Percentiles rank a stretch among this genome's conserved stretches.
Evolutionary conservation across 805 yeast species (phyloP).

Genomic region (Candida golubevii): DNA sequence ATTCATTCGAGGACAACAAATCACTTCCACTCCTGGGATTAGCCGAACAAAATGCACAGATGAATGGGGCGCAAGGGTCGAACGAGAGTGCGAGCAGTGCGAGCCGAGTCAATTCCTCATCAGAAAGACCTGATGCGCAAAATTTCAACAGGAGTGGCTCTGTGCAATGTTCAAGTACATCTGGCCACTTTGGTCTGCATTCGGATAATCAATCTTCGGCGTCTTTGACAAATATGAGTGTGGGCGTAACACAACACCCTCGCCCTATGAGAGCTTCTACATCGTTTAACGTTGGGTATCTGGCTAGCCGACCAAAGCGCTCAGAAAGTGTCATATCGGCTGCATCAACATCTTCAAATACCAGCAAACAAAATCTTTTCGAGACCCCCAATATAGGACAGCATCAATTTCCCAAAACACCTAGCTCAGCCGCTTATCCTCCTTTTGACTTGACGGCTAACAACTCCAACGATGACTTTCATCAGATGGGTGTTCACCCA

Average conservation of each 20-base stretch:
- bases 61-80: not conserved
- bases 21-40: conserved; percentile 33
- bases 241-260: conserved; percentile 7
- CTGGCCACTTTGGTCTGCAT: not conserved
- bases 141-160: conserved; percentile 3
- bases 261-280: conserved; percentile 9
- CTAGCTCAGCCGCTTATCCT: conserved; percentile 17
- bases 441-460: conserved; percentile 14
- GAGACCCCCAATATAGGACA: conserved; percentile 8
- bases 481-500: conserved; percentile 5
- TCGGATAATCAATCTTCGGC: conserved; percentile 6
- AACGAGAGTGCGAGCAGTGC: not conserved
- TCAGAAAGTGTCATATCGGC: conserved; percentile 40
- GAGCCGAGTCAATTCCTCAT: not conserved
- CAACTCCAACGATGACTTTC: conserved; percentile 16
- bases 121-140: not conserved
- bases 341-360: conserved; percentile 34
- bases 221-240: conserved; percentile 3
- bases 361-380: conserved; percentile 14
- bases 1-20: conserved; percentile 33
- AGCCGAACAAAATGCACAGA: conserved; percentile 14
- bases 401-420: conserved; percentile 12
- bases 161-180: not conserved
- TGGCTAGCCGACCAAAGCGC: conserved; percentile 28
- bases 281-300: conserved; percentile 16